Evolutionary conservation across 768 basidiomycete genomes (phyloP), one percentile per base, ranked within the genome.

Genomic region (Leucosporidium yakuticum): DNA sequence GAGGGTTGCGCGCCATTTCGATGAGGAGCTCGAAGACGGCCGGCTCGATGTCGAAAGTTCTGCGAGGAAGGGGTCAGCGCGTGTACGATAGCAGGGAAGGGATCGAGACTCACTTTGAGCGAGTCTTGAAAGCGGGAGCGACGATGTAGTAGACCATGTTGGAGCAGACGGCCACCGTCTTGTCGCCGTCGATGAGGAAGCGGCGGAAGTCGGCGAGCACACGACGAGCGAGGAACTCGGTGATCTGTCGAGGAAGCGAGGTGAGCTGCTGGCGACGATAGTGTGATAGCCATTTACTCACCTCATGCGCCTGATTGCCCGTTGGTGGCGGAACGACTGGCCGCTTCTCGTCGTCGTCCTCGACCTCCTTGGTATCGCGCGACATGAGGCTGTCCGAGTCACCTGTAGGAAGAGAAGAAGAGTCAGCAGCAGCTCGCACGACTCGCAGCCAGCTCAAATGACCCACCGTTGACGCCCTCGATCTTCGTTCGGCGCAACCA

Each of bases 91-190:
- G 50, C 9, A 69, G 20, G 21, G 6, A 27, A n/a, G 7, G 11
- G 14, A 17, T 14, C 20, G 50, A 14, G n/a, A 48, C 81, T 65
- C 73, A 91, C 91, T 84, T 87, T 47, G 86, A 78, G 75, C 87
- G 88, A 32, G 85, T 85, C 77, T 89, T 89, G 81, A 95, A 81
- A 1, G 87, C 85, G 1, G 94, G 91, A 50, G 83, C 85, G 39
- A 95, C 82, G 53, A 95, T 84, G 74, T 91, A 90, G 73, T 91
- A 89, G 23, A 90, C 82, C 53, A 98, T 85, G 74, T 89, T 91
- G 64, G 82, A 88, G 78, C 90, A 94, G 9, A 86, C 83, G n/a
- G 85, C 82, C 17, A 85, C 79, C 25, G 93, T 83, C 79, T 86
- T 90, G 79, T 98, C 95, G 48, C 85, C 84, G 70, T 98, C 95